Percentiles rank a stretch among this genome's conserved stretches.
Conservation (phyloP, 371 early-diverging fungal species). For the Mortierella sp. region DNA sequence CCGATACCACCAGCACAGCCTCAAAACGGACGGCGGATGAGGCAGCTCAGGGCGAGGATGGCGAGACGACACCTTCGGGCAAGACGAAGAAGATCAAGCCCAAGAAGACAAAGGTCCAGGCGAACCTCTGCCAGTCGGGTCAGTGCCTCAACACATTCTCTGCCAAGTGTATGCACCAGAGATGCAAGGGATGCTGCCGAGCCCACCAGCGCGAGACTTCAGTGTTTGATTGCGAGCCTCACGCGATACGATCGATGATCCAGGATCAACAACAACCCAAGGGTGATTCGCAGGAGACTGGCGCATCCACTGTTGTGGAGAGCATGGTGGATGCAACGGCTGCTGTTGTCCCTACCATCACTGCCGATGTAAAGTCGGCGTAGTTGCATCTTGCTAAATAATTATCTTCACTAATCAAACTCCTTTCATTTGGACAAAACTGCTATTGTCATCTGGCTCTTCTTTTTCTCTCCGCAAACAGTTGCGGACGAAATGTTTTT, state of each 20-base stretch:
- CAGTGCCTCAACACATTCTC: conserved; percentile 33
- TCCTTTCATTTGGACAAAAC: too few relatives aligned
- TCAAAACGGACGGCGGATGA: conserved; percentile 28
- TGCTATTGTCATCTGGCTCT: too few relatives aligned
- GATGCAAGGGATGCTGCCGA: conserved; percentile 48
- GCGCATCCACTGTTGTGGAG: conserved; percentile 16
- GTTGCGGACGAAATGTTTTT: too few relatives aligned
- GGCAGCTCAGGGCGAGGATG: conserved; percentile 15
- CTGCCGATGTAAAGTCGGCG: not conserved
- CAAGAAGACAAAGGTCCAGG: conserved; percentile 28
- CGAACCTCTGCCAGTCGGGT: conserved; percentile 29
- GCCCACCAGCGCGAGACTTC: conserved; percentile 24
- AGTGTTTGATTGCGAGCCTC: conserved; percentile 26
- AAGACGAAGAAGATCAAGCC: conserved; percentile 31
- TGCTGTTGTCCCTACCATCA: not conserved
- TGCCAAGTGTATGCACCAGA: conserved; percentile 38
- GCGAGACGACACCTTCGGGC: not conserved
- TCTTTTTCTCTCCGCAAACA: too few relatives aligned
- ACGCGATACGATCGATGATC: conserved; percentile 20
- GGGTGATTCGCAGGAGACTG: conserved; percentile 15
- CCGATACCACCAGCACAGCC: not conserved
- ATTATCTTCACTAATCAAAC: too few relatives aligned
- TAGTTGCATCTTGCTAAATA: not conserved
- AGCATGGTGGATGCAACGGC: conserved; percentile 20
- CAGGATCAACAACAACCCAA: conserved; percentile 14